A percentile compares a stretch with the other conserved stretches of the same genome.
Evolutionary conservation across 352 stramenopile species (phyloP).

Genomic region (Phytophthora chlamydospora): DNA sequence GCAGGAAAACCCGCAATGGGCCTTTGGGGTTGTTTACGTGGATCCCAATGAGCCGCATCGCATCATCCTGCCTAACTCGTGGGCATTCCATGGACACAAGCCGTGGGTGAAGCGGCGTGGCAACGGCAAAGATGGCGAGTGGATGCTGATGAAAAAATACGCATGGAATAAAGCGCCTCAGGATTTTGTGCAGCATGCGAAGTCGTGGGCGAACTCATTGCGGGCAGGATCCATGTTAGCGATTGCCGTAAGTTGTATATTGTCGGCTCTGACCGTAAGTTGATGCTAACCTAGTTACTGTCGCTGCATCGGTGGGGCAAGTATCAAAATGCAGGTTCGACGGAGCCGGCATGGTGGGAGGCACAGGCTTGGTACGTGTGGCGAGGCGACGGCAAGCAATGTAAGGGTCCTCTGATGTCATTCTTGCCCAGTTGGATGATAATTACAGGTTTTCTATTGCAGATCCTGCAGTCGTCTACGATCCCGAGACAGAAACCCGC

Average conservation of each 20-base stretch:
- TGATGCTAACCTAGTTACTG: conserved; percentile 14
- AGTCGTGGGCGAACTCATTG: conserved; percentile 60
- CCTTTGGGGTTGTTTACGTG: conserved; percentile 72
- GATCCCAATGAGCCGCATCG: conserved; percentile 74
- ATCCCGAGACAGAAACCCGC: conserved; percentile 46
- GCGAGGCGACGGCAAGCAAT: conserved; percentile 63
- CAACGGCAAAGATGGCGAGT: conserved; percentile 85
- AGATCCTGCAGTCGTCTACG: conserved; percentile 63
- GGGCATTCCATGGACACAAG: conserved; percentile 71
- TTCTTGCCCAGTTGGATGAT: conserved; percentile 1
- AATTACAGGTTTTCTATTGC: conserved; percentile 2
- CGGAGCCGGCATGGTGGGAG: conserved; percentile 79
- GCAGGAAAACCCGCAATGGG: conserved; percentile 62
- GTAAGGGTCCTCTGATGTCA: conserved; percentile 31
- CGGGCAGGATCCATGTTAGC: conserved; percentile 63
- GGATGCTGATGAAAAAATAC: conserved; percentile 64
- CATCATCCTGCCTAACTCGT: conserved; percentile 75
- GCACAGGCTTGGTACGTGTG: conserved; percentile 87
- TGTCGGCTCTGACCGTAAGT: neutral
- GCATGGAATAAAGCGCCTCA: conserved; percentile 49
- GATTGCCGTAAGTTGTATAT: conserved; percentile 54
- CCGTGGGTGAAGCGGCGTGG: conserved; percentile 57
- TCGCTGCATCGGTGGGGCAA: conserved; percentile 20
- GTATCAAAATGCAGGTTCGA: conserved; percentile 75
- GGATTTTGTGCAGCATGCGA: conserved; percentile 59